These are phyloP conservation scores for Yarrowia sp. DNA, from an alignment of 805 yeast species.

Conservation along the genomic window DNA sequence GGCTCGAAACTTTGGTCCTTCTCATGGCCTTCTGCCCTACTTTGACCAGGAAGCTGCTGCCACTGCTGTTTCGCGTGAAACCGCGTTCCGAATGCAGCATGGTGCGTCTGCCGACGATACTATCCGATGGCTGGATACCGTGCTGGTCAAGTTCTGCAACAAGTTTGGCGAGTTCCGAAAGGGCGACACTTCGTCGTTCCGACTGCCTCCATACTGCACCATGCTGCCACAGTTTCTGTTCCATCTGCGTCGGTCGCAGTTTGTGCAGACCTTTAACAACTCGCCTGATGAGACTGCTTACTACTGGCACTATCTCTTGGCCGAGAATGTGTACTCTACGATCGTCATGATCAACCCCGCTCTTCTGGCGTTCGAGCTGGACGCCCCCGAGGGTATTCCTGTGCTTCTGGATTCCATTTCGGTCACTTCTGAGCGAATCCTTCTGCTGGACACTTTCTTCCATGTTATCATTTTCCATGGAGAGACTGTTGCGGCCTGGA, in stretches of 20 bases:
- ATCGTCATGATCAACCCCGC: slow-evolving; percentile 98
- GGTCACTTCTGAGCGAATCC: slow-evolving; percentile 79
- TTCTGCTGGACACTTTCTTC: slow-evolving; percentile 92
- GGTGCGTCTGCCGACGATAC: slow-evolving; percentile 67
- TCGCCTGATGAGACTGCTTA: slow-evolving; percentile 99
- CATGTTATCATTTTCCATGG: slow-evolving; percentile 95
- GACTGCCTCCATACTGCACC: slow-evolving; percentile 77
- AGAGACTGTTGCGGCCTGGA: slow-evolving; percentile 91
- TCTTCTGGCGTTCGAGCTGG: slow-evolving; percentile 76
- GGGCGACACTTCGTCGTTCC: slow-evolving; percentile 77
- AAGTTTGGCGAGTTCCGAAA: slow-evolving; percentile 90
- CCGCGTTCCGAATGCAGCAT: slow-evolving; percentile 84
- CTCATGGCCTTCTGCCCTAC: slow-evolving; percentile 54
- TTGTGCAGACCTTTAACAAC: slow-evolving; percentile 91
- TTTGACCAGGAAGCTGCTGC: slow-evolving; percentile 99
- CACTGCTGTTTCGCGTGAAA: slow-evolving; percentile 85
- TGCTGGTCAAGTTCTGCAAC: slow-evolving; percentile 83
- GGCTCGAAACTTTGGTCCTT: slow-evolving; percentile 43
- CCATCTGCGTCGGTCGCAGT: slow-evolving; percentile 93
- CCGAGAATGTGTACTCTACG: slow-evolving; percentile 90
- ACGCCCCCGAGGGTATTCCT: slow-evolving; percentile 73
- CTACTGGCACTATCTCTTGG: slow-evolving; percentile 84
- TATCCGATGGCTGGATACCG: slow-evolving; percentile 90
- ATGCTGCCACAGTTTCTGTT: slow-evolving; percentile 94
- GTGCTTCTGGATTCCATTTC: slow-evolving; percentile 92